Percentiles rank a stretch among this genome's conserved stretches.
Evolutionary conservation across 2,329 filamentous ascomycete species (phyloP).

Genomic region (Fusarium sp.): DNA sequence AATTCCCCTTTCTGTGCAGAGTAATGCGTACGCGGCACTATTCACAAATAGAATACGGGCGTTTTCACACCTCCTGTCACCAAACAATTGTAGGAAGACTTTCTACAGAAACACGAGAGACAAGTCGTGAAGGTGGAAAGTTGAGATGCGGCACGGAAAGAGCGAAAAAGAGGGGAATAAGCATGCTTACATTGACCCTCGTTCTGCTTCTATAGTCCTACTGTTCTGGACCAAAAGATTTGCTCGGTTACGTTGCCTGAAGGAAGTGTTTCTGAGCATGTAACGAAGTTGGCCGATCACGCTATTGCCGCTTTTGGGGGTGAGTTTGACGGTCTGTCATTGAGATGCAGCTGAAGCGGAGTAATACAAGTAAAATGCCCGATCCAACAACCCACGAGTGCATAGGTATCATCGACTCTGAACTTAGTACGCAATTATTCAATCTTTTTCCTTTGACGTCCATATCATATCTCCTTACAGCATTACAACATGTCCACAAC

Average conservation of each 20-base stretch:
- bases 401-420: not conserved
- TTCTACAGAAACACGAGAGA: not conserved
- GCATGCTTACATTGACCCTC: slow-evolving; percentile 17
- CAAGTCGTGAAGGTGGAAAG: slow-evolving; percentile 4
- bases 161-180: slow-evolving; percentile 26
- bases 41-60: slow-evolving; percentile 4
- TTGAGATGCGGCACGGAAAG: slow-evolving; percentile 22
- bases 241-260: slow-evolving; percentile 25
- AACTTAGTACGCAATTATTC: not conserved
- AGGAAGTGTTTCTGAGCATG: slow-evolving; percentile 22
- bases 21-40: slow-evolving; percentile 17
- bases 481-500: not conserved
- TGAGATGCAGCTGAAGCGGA: slow-evolving; percentile 21
- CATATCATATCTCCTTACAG: not conserved
- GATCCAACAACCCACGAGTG: not conserved
- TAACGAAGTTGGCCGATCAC: slow-evolving; percentile 25
- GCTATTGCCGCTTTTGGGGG: slow-evolving; percentile 27
- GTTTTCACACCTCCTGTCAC: slow-evolving; percentile 12
- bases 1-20: not conserved
- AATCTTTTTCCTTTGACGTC: not conserved
- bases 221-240: slow-evolving; percentile 8
- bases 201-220: slow-evolving; percentile 10
- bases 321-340: not conserved
- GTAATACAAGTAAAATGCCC: slow-evolving; percentile 23
- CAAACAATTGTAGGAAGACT: slow-evolving; percentile 9